Evolutionary conservation across 148 eudicot genomes (phyloP), one percentile per base, ranked within the genome.

Genomic region (Agrostemma githago): DNA sequence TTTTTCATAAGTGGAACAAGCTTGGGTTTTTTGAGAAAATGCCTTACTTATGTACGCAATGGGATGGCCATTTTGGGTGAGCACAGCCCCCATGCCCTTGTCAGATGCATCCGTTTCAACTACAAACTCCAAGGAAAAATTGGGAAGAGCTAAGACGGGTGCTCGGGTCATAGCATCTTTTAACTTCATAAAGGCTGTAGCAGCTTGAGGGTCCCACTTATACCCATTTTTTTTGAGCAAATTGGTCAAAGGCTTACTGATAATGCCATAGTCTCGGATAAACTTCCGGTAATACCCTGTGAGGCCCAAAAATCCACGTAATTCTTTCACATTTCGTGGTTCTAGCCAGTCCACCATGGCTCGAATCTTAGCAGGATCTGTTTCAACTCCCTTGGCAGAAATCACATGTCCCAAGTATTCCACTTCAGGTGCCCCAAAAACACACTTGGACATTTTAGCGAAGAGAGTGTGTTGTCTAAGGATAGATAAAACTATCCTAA

Each of bases 31-130:
- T 2, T 15, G 54, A 5, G 26, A 6, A 7, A 60, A 5, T 8
- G 67, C 53, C 26, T 41, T 72, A 17, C 75, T 72, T 1, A 72
- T 16, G 5, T 39, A 72, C 6, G 66, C 75, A 2, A 61, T 14
- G 15, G 75, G 67, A n/a, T 72, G 56, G 1, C 17, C 41, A 8
- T 72, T 37, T 9, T 58, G 74, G 38, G 41, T 72, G 5, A 72
- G 37, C 2, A 72, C 74, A 16, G 7, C 54, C 3, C 37, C 64
- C 4, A 56, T 39, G 3, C 62, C 62, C 43, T 8, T 38, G 5
- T 8, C 7, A 2, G 34, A 71, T 0, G 64, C 74, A 71, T 26
- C 34, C 34, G 34, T 26, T 63, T 14, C 8, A n/a, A 41, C 3
- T 3, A 26, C 34, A 26, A 26, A 26, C 34, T 26, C 34, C 34